These are phyloP conservation scores for Phytophthora cryptogea DNA, from an alignment of 352 stramenopile species.

Conservation along the genomic window DNA sequence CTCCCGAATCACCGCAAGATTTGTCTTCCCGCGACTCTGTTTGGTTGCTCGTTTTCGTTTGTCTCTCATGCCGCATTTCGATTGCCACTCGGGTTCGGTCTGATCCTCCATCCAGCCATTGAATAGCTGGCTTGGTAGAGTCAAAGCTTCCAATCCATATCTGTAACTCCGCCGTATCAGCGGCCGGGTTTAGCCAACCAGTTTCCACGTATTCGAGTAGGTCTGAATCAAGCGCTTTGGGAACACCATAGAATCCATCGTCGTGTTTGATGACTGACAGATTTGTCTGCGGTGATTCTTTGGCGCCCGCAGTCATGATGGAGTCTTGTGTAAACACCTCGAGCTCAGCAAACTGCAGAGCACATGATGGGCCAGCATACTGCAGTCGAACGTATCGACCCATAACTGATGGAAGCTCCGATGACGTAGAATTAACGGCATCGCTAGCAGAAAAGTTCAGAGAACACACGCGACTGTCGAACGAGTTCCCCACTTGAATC, in stretches of 20 bases:
- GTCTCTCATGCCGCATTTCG: slow-evolving; percentile 38
- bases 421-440: background rate
- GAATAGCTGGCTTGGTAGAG: slow-evolving; percentile 51
- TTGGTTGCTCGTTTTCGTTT: slow-evolving; percentile 10
- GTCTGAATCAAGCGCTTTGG: slow-evolving; percentile 38
- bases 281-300: background rate
- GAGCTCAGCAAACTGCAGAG: slow-evolving; percentile 71
- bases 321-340: slow-evolving; percentile 49
- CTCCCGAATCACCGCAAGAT: background rate
- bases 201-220: slow-evolving; percentile 56
- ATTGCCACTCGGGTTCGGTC: slow-evolving; percentile 22
- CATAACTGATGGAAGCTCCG: slow-evolving; percentile 9
- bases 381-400: slow-evolving; percentile 71
- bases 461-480: slow-evolving; percentile 29
- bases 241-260: slow-evolving; percentile 74
- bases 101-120: slow-evolving; percentile 40
- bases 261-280: slow-evolving; percentile 16
- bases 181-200: slow-evolving; percentile 62
- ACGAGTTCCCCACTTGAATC: slow-evolving; percentile 27
- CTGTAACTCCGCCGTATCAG: slow-evolving; percentile 39
- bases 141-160: slow-evolving; percentile 78
- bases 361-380: slow-evolving; percentile 38
- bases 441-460: slow-evolving; percentile 20
- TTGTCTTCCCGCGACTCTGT: background rate
- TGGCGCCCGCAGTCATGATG: background rate